Conservation (phyloP, 768 basidiomycete genomes). For the Sistotremastrum suecicum region DNA sequence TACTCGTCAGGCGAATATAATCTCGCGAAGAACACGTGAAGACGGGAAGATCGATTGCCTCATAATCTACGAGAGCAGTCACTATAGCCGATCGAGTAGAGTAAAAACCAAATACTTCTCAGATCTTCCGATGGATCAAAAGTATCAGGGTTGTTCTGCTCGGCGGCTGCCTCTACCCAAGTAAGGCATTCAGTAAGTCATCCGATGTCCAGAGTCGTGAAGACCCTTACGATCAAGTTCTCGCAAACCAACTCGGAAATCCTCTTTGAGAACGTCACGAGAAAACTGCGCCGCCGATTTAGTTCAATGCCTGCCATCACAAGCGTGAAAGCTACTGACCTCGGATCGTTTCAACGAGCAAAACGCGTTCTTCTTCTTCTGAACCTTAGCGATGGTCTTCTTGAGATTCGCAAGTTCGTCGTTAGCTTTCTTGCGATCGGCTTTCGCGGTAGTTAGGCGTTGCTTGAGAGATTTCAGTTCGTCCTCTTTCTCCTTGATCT, state of each 20-base stretch:
- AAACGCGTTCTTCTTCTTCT: conserved; percentile 43
- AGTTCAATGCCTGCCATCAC: conserved; percentile 1
- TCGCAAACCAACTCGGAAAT: conserved; percentile 43
- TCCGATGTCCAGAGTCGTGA: not conserved
- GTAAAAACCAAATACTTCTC: conserved; percentile 18
- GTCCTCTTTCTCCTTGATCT: conserved; percentile 27
- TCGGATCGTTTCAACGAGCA: conserved; percentile 45
- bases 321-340: conserved; percentile 16
- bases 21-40: conserved; percentile 50
- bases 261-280: conserved; percentile 40
- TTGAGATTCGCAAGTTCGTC: conserved; percentile 23
- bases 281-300: conserved; percentile 27
- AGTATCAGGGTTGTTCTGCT: conserved; percentile 39
- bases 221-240: conserved; percentile 36
- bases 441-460: conserved; percentile 23
- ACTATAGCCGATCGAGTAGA: not conserved
- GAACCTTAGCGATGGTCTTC: conserved; percentile 20
- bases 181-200: too few species aligned
- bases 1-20: conserved; percentile 42
- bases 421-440: conserved; percentile 27
- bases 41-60: conserved; percentile 44
- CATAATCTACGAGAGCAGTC: conserved; percentile 31
- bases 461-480: conserved; percentile 26
- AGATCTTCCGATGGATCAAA: conserved; percentile 38
- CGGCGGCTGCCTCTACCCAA: conserved; percentile 35